phyloP scores from a whole-genome alignment of 306 rosid species.

The Acacia acuminata region DNA sequence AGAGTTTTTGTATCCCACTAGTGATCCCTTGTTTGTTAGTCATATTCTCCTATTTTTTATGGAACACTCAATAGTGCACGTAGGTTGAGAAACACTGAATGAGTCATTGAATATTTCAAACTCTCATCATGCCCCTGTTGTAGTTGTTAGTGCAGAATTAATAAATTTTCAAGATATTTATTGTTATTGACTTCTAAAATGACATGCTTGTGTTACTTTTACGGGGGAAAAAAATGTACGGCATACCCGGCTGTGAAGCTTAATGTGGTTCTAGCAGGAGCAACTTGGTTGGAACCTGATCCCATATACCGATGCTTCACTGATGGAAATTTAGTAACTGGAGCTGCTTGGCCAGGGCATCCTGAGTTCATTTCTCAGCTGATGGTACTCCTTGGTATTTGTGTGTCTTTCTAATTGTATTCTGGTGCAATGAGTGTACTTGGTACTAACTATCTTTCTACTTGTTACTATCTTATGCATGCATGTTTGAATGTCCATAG shows the following conservation, averaged over 20 bases:
- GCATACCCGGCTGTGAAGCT: slow-evolving; percentile 26
- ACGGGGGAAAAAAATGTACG: slow-evolving; percentile 8
- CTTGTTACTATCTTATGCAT: neutral
- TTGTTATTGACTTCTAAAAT: neutral
- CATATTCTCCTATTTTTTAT: neutral
- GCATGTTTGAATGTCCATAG: neutral
- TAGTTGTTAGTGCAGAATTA: neutral
- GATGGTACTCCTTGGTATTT: slow-evolving; percentile 13
- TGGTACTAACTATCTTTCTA: slow-evolving; percentile 43
- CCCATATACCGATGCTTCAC: slow-evolving; percentile 7
- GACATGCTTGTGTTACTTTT: neutral
- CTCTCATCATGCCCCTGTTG: neutral
- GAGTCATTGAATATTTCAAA: neutral
- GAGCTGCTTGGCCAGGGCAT: slow-evolving; percentile 19
- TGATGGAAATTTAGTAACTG: slow-evolving; percentile 17
- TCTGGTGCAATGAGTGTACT: neutral
- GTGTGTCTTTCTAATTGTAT: neutral
- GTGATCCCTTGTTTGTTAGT: neutral
- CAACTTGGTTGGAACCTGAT: slow-evolving; percentile 15
- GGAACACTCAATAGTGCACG: neutral
- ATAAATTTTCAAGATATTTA: too few species aligned
- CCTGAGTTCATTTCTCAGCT: slow-evolving; percentile 11
- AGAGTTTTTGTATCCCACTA: neutral
- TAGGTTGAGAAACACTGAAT: neutral
- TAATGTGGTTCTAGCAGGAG: slow-evolving; percentile 12